Base-by-base conservation (phyloP, 495 filamentous ascomycete species). In the Aspergillus indologenus region DNA sequence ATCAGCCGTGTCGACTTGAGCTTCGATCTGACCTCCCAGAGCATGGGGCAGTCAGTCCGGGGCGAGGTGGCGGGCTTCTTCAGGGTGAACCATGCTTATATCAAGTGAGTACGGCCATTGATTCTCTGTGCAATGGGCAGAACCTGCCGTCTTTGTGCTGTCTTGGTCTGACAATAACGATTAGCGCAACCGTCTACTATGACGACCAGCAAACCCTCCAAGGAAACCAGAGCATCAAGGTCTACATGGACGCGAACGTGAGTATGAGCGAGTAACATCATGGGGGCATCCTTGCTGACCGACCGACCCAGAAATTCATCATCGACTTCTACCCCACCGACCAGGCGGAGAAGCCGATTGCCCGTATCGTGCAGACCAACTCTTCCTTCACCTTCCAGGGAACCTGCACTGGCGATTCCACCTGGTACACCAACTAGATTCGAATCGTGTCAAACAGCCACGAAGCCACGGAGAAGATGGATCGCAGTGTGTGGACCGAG, bases 261-360 rank as follows among this genome's bases (percentile, higher is more conserved):
- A 29, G 48, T 47, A 7, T 9, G 4, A 29, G 26, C 26, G 4
- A 9, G 4, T 29, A 3, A 9, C 3, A 9, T 9, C 26, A 9
- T 9, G 26, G 26, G 26, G 9, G 26, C 4, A 29, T 29, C 9
- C 26, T 29, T 29, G 26, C 48, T 51, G 29, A 51, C 24, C 15
- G 14, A 9, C 34, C 7, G 3, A 19, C 23, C 5, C 53, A 54
- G 53, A 26, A 45, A 18, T 54, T 54, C 53, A 44, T 45, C 20
- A 54, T 54, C 40, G 53, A 54, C 42, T 54, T 54, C 53, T 45
- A 24, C 12, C n/a, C 40, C 40, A 54, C 53, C 40, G 53, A 54
- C 34, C 3, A 12, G 40, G 26, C 53, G 19, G 40, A 45, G 20
- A 54, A 54, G 40, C 53, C 53, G 11, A 18, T 54, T 45, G 53